phyloP scores from a whole-genome alignment of 495 filamentous ascomycete genomes.

The Astrothelium macrocarpum region DNA sequence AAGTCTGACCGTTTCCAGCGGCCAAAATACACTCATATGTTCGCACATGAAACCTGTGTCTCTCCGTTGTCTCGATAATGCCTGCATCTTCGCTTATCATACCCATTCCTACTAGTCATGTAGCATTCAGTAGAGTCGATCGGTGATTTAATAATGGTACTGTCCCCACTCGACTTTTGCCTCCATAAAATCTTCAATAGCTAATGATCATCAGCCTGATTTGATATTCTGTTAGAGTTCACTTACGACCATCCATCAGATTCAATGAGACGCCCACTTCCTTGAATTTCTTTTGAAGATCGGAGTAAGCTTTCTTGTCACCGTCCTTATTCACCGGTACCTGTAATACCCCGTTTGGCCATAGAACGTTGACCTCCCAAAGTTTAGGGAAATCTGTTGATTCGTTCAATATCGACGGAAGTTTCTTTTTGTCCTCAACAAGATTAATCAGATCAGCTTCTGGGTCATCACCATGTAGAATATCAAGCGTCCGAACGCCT shows the following conservation, averaged over 20 bases:
- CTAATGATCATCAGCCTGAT: background rate
- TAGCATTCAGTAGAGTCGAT: background rate
- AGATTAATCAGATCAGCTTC: background rate
- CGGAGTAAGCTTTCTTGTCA: background rate
- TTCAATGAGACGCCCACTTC: background rate
- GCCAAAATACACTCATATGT: background rate
- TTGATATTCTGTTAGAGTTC: background rate
- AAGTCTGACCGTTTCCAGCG: background rate
- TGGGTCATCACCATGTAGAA: background rate
- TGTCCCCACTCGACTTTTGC: background rate
- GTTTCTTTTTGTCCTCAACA: background rate
- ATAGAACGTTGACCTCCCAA: too few relatives aligned
- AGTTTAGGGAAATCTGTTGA: too few relatives aligned
- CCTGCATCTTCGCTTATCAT: too few relatives aligned
- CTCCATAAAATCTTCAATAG: background rate
- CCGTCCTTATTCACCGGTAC: background rate
- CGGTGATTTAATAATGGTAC: background rate
- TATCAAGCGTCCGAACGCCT: background rate
- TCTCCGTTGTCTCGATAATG: background rate
- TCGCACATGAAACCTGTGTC: background rate
- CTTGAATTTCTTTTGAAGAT: background rate
- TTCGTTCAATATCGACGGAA: too few relatives aligned
- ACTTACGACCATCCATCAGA: background rate
- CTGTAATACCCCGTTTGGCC: too few relatives aligned
- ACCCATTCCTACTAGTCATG: too few relatives aligned